A percentile compares a stretch with the other conserved stretches of the same genome.
These are phyloP conservation scores for Phaeosphaeriaceae sp. DNA, from an alignment of 2,329 filamentous ascomycete species.

Conservation along the genomic window DNA sequence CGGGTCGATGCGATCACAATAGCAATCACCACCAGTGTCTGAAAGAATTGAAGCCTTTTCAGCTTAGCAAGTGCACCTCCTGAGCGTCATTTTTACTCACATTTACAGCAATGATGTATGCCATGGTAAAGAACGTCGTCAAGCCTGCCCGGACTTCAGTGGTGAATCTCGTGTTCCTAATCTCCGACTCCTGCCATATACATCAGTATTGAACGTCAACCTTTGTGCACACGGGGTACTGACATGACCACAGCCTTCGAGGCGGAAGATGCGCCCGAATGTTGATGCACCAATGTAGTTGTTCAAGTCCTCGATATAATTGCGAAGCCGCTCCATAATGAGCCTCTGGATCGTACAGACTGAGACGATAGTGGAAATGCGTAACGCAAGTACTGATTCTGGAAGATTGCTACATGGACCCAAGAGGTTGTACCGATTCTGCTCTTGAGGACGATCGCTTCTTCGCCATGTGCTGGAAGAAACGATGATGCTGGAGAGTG, in stretches of 20 bases:
- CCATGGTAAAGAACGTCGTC: slow-evolving; percentile 69
- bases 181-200: slow-evolving; percentile 66
- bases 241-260: slow-evolving; percentile 85
- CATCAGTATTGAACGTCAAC: slow-evolving; percentile 16
- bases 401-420: background rate
- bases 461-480: background rate
- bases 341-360: background rate
- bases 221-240: slow-evolving; percentile 46
- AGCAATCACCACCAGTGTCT: slow-evolving; percentile 77
- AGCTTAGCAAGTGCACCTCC: background rate
- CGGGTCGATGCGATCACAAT: slow-evolving; percentile 59
- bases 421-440: background rate
- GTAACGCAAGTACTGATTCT: slow-evolving; percentile 1
- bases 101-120: slow-evolving; percentile 43
- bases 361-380: background rate
- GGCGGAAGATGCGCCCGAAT: slow-evolving; percentile 66
- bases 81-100: slow-evolving; percentile 13
- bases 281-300: slow-evolving; percentile 38
- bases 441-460: background rate
- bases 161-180: slow-evolving; percentile 79
- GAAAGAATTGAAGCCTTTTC: slow-evolving; percentile 47
- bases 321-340: slow-evolving; percentile 35
- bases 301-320: slow-evolving; percentile 31
- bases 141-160: slow-evolving; percentile 85
- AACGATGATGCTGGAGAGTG: background rate